Base-by-base conservation (phyloP, 2,329 filamentous ascomycete species). In the Graphiopsis chlorocephala region DNA sequence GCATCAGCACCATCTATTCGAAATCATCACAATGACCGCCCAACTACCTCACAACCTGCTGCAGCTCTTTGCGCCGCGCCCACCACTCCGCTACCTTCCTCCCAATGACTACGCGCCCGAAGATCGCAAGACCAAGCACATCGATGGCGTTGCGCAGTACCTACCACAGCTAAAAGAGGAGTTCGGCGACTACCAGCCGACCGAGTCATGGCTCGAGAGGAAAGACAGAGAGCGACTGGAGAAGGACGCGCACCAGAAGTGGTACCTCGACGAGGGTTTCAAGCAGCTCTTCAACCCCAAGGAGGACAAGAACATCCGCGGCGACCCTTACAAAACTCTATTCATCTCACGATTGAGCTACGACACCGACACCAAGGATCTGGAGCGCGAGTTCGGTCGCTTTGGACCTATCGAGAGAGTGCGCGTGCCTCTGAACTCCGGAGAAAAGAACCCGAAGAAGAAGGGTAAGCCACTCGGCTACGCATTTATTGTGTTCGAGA, bases 401-500 rank as follows among this genome's bases (percentile, higher is more conserved):
- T 97, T 93, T 76, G 95, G 95, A 26, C 90, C 93, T 4, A 96
- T 99, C 77, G 95, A 98, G 79, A 88, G 93, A 76, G 91, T 96
- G 84, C 67, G 88, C 70, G 73, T 78, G 63, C 67, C 69, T 20
- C 96, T 97, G 73, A 92, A 94, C 68, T 92, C 97, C 72, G 87
- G 97, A 71, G 87, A 87, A 73, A 90, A 96, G 76, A 80, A 85
- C 71, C 86, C 86, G 74, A 90, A 85, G 78, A 86, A 84, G 64
- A 81, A 79, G 74, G 68, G 67, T 15, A 92, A 93, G 80, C 91
- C 96, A 75, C 86, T 90, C 73, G 95, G 95, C 67, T 99, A 99
- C 78, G 95, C 92, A 67, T 99, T 99, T 76, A 90, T 99, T 71
- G 92, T 98, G 63, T 99, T 94, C 76, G 94, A 98, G 80, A 90